Conservation (phyloP, 192 early-diverging fungal genomes). For the Nowakowskiella sp. region DNA sequence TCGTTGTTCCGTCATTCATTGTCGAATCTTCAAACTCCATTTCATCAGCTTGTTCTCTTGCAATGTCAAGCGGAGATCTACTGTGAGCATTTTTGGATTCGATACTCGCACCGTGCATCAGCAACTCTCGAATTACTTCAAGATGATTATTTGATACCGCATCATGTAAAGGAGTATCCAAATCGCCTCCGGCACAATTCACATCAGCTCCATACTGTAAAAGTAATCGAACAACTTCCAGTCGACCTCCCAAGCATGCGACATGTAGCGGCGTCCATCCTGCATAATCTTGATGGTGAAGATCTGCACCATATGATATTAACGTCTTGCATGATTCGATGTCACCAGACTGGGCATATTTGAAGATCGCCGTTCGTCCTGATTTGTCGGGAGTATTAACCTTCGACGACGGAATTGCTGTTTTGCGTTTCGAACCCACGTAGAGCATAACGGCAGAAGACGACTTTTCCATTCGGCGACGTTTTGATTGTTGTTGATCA, state of each 20-base stretch:
- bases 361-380: constrained; percentile 41
- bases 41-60: constrained; percentile 23
- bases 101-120: constrained; percentile 39
- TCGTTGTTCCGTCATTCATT: neutral
- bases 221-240: constrained; percentile 29
- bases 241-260: constrained; percentile 39
- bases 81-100: constrained; percentile 32
- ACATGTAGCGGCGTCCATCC: constrained; percentile 53
- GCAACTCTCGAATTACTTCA: constrained; percentile 38
- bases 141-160: constrained; percentile 36
- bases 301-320: constrained; percentile 39
- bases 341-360: constrained; percentile 32
- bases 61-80: constrained; percentile 34
- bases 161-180: constrained; percentile 56
- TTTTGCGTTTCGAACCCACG: too few relatives aligned
- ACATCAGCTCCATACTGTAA: constrained; percentile 44
- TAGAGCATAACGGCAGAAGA: too few relatives aligned
- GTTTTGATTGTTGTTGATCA: too few relatives aligned
- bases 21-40: constrained; percentile 4
- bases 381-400: constrained; percentile 33
- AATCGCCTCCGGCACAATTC: constrained; percentile 34
- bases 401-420: too few relatives aligned
- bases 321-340: constrained; percentile 24
- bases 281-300: constrained; percentile 44
- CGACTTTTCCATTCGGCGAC: too few relatives aligned